Evolutionary conservation across 2,329 filamentous ascomycete genomes (phyloP).

Genomic region (Ophiostoma ips): DNA sequence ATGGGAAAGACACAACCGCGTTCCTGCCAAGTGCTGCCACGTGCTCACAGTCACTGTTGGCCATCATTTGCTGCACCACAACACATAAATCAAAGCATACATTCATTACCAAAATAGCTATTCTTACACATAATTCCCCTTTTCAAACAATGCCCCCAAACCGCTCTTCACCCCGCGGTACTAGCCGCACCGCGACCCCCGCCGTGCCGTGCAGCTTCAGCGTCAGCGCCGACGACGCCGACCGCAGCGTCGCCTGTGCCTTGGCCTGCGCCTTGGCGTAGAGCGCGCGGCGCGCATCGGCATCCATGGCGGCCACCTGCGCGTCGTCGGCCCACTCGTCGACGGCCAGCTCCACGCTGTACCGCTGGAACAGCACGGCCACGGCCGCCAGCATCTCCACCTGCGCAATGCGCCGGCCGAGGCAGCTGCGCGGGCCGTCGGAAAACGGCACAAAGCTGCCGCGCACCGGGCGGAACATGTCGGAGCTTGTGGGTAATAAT

Average conservation of each 20-base stretch:
- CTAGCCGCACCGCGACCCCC: slow-evolving; percentile 52
- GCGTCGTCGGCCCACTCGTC: slow-evolving; percentile 40
- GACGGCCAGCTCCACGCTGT: slow-evolving; percentile 58
- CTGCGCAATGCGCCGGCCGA: slow-evolving; percentile 44
- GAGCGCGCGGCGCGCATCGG: slow-evolving; percentile 31
- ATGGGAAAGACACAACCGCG: too few species aligned
- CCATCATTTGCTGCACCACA: too few species aligned
- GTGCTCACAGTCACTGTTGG: too few species aligned
- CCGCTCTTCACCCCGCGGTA: slow-evolving; percentile 54
- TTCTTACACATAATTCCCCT: not conserved
- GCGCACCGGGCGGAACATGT: slow-evolving; percentile 45
- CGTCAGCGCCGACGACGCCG: slow-evolving; percentile 43
- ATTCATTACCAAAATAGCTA: not conserved
- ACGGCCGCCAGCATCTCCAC: slow-evolving; percentile 43
- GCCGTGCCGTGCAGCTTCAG: slow-evolving; percentile 50
- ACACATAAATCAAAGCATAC: too few species aligned
- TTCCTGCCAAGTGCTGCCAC: too few species aligned
- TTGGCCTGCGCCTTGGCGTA: slow-evolving; percentile 45
- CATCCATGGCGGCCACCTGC: slow-evolving; percentile 37
- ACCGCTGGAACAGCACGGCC: slow-evolving; percentile 40
- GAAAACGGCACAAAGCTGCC: slow-evolving; percentile 46
- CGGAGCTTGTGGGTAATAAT: slow-evolving; percentile 48
- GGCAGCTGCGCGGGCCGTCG: slow-evolving; percentile 41
- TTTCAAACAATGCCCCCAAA: slow-evolving; percentile 35
- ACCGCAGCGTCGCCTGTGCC: slow-evolving; percentile 24